Percentiles rank a stretch among this genome's conserved stretches.
These are phyloP conservation scores for Yamagishiella unicocca DNA, from an alignment of 139 green algal species.

Conservation along the genomic window DNA sequence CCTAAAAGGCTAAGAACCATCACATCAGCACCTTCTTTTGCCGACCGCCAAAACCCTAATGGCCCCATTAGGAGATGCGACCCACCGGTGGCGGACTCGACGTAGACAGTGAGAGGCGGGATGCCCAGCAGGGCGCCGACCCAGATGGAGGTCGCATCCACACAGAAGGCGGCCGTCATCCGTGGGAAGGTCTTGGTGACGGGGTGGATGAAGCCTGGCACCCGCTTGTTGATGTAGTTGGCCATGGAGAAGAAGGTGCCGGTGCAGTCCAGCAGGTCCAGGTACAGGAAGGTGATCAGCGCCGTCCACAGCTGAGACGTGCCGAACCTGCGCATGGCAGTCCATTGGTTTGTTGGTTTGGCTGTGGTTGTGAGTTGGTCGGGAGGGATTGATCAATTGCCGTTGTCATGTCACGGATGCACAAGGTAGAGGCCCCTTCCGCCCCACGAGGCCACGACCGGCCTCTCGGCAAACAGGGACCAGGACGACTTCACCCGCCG, in stretches of 20 bases:
- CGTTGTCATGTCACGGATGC: too few relatives aligned
- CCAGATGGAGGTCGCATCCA: slow-evolving; percentile 55
- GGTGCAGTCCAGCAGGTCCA: slow-evolving; percentile 83
- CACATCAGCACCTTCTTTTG: too few relatives aligned
- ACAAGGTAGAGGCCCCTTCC: too few relatives aligned
- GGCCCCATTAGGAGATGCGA: too few relatives aligned
- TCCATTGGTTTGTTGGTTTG: too few relatives aligned
- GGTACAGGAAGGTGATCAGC: slow-evolving; percentile 85
- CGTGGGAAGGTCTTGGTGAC: slow-evolving; percentile 44
- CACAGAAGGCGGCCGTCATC: slow-evolving; percentile 46
- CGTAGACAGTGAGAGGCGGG: slow-evolving; percentile 65
- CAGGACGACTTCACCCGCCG: too few relatives aligned
- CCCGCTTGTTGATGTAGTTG: slow-evolving; percentile 74
- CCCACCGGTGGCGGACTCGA: slow-evolving; percentile 77
- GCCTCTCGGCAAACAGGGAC: too few relatives aligned
- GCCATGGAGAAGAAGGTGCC: slow-evolving; percentile 87
- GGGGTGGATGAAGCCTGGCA: slow-evolving; percentile 76
- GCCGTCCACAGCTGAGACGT: slow-evolving; percentile 70
- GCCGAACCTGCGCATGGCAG: slow-evolving; percentile 34
- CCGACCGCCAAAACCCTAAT: too few relatives aligned
- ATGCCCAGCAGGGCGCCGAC: slow-evolving; percentile 56
- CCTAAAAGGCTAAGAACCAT: too few relatives aligned
- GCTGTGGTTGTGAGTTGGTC: too few relatives aligned
- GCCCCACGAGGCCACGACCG: too few relatives aligned
- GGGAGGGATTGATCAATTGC: too few relatives aligned